Evolutionary conservation across 2,329 filamentous ascomycete genomes (phyloP).

Genomic region (Teratosphaeria gauchensis): DNA sequence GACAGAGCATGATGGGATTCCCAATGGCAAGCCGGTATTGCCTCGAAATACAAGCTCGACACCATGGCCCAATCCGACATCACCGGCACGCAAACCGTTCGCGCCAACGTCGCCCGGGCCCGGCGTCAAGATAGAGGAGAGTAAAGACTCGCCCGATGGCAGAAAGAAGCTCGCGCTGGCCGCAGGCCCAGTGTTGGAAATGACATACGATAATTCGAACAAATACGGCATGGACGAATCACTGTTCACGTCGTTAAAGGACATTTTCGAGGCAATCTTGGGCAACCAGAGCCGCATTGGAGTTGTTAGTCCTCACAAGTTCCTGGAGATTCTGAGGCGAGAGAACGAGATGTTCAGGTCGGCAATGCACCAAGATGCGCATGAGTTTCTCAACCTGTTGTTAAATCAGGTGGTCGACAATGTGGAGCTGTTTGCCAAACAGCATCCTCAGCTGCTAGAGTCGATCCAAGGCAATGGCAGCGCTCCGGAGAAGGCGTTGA

Average conservation of each 20-base stretch:
- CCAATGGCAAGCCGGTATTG: constrained; percentile 19
- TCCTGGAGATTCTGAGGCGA: constrained; percentile 83
- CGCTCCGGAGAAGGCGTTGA: constrained; percentile 12
- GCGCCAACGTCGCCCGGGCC: constrained; percentile 43
- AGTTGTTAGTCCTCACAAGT: constrained; percentile 83
- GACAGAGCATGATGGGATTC: neutral
- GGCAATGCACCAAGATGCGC: constrained; percentile 95
- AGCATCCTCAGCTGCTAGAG: constrained; percentile 37
- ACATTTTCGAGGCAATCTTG: constrained; percentile 88
- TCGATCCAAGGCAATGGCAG: constrained; percentile 16
- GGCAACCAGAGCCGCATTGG: constrained; percentile 73
- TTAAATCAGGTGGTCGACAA: constrained; percentile 94
- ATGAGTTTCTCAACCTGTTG: constrained; percentile 90
- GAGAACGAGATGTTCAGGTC: constrained; percentile 97
- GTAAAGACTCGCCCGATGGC: constrained; percentile 88
- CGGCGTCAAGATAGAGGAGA: constrained; percentile 74
- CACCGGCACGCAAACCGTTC: constrained; percentile 38
- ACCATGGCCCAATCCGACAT: constrained; percentile 24
- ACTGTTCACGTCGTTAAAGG: constrained; percentile 87
- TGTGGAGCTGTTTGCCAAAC: constrained; percentile 76
- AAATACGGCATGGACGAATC: constrained; percentile 91
- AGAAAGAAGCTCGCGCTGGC: constrained; percentile 95
- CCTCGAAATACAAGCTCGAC: constrained; percentile 29
- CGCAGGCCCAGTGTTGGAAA: constrained; percentile 74
- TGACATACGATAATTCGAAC: constrained; percentile 68